Evolutionary conservation across 495 filamentous ascomycete genomes (phyloP).

Genomic region (Neurospora pannonica): DNA sequence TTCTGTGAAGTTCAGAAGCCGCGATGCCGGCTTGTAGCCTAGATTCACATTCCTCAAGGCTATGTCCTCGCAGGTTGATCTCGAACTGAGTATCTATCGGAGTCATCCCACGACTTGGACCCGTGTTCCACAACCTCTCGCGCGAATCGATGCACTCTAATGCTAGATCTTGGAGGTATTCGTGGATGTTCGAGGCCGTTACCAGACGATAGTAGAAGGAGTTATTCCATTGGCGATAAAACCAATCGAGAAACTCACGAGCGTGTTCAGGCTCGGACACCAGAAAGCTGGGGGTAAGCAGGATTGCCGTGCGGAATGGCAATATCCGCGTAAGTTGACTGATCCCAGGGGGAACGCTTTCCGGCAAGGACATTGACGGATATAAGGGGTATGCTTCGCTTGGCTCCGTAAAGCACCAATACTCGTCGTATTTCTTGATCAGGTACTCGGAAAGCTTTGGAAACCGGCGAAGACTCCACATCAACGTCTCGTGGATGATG

Average conservation of each 20-base stretch:
- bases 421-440: conserved; percentile 10
- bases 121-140: conserved; percentile 8
- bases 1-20: conserved; percentile 17
- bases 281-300: conserved; percentile 57
- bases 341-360: conserved; percentile 10
- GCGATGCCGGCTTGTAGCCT: conserved; percentile 15
- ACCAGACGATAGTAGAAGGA: conserved; percentile 19
- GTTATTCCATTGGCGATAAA: conserved; percentile 18
- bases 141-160: conserved; percentile 28
- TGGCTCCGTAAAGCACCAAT: conserved; percentile 25
- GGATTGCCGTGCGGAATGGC: conserved; percentile 44
- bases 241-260: conserved; percentile 49
- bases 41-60: conserved; percentile 12
- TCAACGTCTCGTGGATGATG: conserved; percentile 26
- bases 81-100: conserved; percentile 1
- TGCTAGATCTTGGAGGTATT: conserved; percentile 32
- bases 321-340: conserved; percentile 44
- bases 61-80: conserved; percentile 16
- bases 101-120: background rate
- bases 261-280: conserved; percentile 41
- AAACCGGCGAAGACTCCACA: conserved; percentile 20
- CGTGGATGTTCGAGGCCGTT: conserved; percentile 30
- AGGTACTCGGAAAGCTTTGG: conserved; percentile 15
- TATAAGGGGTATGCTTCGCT: conserved; percentile 12
- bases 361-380: conserved; percentile 8